phyloP scores from a whole-genome alignment of 1,284 basidiomycete genomes.

The Apiotrichum mycotoxinovorans region DNA sequence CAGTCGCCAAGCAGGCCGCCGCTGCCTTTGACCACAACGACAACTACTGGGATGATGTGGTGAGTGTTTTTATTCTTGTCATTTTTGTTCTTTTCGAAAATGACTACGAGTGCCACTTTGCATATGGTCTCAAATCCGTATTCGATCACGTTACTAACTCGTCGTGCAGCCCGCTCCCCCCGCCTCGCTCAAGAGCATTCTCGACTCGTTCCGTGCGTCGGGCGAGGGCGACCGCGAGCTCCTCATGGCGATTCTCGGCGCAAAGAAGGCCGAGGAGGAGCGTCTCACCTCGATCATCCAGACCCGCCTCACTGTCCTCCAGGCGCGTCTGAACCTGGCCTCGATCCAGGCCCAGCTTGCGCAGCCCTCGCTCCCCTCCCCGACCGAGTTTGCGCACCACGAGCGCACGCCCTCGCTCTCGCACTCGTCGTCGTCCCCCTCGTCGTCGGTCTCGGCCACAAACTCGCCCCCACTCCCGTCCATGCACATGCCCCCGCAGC shows the following conservation, averaged over 20 bases:
- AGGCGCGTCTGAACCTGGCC: constrained; percentile 36
- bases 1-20: constrained; percentile 25
- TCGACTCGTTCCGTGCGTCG: constrained; percentile 72
- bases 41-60: constrained; percentile 48
- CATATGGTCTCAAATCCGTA: too few relatives aligned
- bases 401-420: constrained; percentile 17
- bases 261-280: constrained; percentile 81
- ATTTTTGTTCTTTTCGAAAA: too few relatives aligned
- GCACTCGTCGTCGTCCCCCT: background rate
- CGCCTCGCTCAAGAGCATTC: constrained; percentile 74
- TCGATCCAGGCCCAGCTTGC: constrained; percentile 20
- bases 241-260: constrained; percentile 78
- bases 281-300: constrained; percentile 46
- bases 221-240: constrained; percentile 86
- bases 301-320: constrained; percentile 45
- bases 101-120: background rate
- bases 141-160: background rate
- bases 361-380: background rate
- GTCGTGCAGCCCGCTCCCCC: constrained; percentile 54
- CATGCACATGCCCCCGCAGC: background rate
- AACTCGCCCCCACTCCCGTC: constrained; percentile 3
- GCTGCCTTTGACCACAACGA: constrained; percentile 10
- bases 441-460: background rate
- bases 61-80: constrained; percentile 25
- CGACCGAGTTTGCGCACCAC: background rate